These are phyloP conservation scores for Marvania coccoides DNA, from an alignment of 139 green algal species.

Conservation along the genomic window DNA sequence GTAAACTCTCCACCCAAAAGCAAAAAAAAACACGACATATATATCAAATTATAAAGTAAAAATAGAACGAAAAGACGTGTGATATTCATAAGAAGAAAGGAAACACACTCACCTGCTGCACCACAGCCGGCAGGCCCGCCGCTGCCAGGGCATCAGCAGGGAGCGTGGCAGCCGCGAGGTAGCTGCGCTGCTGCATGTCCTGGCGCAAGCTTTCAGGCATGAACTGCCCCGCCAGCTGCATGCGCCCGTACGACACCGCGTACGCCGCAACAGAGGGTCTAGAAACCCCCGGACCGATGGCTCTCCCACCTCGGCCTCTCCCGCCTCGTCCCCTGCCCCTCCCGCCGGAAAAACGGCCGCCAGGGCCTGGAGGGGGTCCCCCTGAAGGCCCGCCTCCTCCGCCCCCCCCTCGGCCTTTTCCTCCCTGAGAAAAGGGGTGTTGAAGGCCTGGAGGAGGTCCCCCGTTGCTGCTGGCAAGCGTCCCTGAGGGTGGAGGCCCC, in stretches of 20 bases:
- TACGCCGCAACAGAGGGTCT: constrained; percentile 13
- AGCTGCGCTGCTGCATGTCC: constrained; percentile 64
- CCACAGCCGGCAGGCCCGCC: constrained; percentile 44
- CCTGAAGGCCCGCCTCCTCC: neutral
- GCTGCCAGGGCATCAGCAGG: constrained; percentile 18
- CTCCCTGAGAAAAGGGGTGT: neutral
- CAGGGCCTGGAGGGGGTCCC: neutral
- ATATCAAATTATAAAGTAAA: no score
- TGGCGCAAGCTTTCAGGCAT: constrained; percentile 51
- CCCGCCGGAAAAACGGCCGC: neutral
- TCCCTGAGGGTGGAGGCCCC: neutral
- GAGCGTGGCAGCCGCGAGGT: constrained; percentile 29
- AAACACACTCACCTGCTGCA: no score
- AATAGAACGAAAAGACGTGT: no score
- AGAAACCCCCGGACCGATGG: neutral
- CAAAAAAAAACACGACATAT: no score
- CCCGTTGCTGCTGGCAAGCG: neutral
- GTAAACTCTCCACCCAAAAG: no score
- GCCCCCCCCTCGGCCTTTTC: neutral
- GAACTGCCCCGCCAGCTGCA: constrained; percentile 40
- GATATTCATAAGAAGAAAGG: no score
- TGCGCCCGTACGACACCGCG: constrained; percentile 14
- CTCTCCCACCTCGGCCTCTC: neutral
- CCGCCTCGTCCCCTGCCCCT: neutral
- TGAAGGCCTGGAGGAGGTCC: no score